Conservation (phyloP, 169 alveolate species). For the Plasmodium vivax region DNA sequence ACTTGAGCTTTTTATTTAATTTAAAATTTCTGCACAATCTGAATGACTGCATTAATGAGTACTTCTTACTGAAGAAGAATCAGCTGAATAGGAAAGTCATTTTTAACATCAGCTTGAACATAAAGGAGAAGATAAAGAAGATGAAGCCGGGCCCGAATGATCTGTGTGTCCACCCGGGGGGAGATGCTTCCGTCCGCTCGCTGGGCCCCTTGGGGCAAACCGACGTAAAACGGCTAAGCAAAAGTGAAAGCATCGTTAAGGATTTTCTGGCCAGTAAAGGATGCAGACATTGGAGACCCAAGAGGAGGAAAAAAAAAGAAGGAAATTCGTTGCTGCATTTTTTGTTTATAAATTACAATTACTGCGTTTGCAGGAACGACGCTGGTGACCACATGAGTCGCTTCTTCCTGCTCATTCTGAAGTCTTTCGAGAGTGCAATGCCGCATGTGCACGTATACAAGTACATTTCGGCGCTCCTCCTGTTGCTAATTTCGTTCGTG, state of each 20-base stretch:
- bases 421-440: conserved; percentile 4
- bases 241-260: not conserved
- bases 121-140: conserved; percentile 47
- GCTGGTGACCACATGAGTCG: not conserved
- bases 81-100: conserved; percentile 6
- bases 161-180: not conserved
- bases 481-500: conserved; percentile 22
- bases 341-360: conserved; percentile 58
- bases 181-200: not conserved
- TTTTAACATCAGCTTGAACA: conserved; percentile 29
- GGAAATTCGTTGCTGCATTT: conserved; percentile 15
- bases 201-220: not conserved
- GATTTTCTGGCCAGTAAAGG: not conserved
- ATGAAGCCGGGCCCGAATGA: not conserved
- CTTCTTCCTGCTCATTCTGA: conserved; percentile 10
- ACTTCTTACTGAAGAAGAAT: conserved; percentile 3
- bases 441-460: conserved; percentile 39
- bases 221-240: not conserved
- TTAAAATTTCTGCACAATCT: conserved; percentile 4
- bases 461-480: conserved; percentile 17
- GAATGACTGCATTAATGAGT: not conserved
- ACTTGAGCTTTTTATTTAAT: conserved; percentile 5
- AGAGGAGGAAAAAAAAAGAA: conserved; percentile 1
- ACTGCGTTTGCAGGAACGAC: conserved; percentile 41
- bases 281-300: not conserved